Conservation (phyloP, 2,329 filamentous ascomycete genomes). For the Neofusicoccum kwambonambiense region DNA sequence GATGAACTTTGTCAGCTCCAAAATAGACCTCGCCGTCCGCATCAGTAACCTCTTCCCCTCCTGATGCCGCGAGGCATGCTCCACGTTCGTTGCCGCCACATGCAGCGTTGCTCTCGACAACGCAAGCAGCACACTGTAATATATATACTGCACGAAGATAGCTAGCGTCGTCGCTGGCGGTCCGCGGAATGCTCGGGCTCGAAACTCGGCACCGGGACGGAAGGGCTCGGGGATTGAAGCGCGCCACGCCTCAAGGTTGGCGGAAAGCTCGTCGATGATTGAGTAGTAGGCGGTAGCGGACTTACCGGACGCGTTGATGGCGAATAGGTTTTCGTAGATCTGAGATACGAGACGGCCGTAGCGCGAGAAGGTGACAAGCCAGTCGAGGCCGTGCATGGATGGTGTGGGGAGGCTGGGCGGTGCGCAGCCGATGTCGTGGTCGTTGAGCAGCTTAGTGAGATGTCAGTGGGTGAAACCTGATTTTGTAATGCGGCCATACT, state of each 20-base stretch:
- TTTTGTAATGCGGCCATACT: slow-evolving; percentile 23
- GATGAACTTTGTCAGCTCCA: slow-evolving; percentile 37
- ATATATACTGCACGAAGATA: slow-evolving; percentile 31
- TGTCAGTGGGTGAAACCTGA: neutral
- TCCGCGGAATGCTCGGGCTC: slow-evolving; percentile 20
- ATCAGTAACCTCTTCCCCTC: slow-evolving; percentile 29
- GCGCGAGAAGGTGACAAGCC: slow-evolving; percentile 33
- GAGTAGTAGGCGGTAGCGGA: slow-evolving; percentile 19
- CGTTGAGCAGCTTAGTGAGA: slow-evolving; percentile 32
- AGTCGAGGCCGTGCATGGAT: slow-evolving; percentile 35
- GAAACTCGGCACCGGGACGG: slow-evolving; percentile 29
- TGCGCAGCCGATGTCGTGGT: slow-evolving; percentile 39
- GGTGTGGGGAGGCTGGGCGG: slow-evolving; percentile 36
- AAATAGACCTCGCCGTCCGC: slow-evolving; percentile 30
- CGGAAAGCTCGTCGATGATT: slow-evolving; percentile 26
- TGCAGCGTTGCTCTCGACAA: slow-evolving; percentile 32
- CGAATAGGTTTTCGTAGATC: slow-evolving; percentile 37
- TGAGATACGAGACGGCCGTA: slow-evolving; percentile 34
- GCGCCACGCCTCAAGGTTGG: slow-evolving; percentile 34
- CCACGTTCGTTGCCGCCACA: slow-evolving; percentile 20
- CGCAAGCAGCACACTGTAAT: slow-evolving; percentile 33
- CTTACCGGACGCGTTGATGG: slow-evolving; percentile 26
- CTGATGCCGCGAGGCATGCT: slow-evolving; percentile 16
- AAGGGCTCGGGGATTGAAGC: slow-evolving; percentile 30
- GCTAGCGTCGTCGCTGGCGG: slow-evolving; percentile 23